Conservation (phyloP, 345 rosid genomes). For the Lepidium aucheri region DNA sequence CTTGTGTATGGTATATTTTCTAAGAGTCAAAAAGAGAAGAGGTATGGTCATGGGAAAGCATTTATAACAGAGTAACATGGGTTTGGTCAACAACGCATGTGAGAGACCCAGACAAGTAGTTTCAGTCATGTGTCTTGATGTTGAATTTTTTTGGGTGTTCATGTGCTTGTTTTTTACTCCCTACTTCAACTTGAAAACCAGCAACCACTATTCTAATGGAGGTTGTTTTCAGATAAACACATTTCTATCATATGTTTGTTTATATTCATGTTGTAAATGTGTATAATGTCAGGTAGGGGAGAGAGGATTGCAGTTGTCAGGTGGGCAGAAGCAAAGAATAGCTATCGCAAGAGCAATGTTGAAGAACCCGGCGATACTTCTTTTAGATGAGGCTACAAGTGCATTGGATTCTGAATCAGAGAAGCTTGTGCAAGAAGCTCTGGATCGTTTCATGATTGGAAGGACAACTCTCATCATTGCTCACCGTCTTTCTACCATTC, state of each 20-base stretch:
- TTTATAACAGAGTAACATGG: conserved; percentile 62
- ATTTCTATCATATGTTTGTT: neutral
- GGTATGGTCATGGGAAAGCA: conserved; percentile 39
- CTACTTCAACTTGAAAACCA: neutral
- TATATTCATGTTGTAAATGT: neutral
- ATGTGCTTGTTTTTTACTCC: conserved; percentile 8
- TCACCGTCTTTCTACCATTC: conserved; percentile 92
- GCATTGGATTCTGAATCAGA: conserved; percentile 96
- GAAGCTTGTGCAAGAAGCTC: conserved; percentile 94
- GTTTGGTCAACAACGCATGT: conserved; percentile 63
- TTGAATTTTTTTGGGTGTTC: conserved; percentile 1
- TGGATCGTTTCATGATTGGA: conserved; percentile 96
- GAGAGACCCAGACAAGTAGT: conserved; percentile 43
- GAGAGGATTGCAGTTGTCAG: conserved; percentile 92
- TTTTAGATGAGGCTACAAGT: conserved; percentile 93
- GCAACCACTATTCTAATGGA: neutral
- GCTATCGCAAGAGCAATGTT: conserved; percentile 98
- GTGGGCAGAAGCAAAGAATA: conserved; percentile 97
- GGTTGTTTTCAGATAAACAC: neutral
- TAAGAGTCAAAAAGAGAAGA: conserved; percentile 39
- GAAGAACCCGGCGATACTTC: conserved; percentile 87
- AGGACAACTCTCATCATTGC: conserved; percentile 97
- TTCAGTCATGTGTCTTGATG: conserved; percentile 28
- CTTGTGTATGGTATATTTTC: conserved; percentile 11
- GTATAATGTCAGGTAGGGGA: conserved; percentile 83